Base-by-base conservation (phyloP, 495 filamentous ascomycete species). In the Saxispiralis lemnorum region DNA sequence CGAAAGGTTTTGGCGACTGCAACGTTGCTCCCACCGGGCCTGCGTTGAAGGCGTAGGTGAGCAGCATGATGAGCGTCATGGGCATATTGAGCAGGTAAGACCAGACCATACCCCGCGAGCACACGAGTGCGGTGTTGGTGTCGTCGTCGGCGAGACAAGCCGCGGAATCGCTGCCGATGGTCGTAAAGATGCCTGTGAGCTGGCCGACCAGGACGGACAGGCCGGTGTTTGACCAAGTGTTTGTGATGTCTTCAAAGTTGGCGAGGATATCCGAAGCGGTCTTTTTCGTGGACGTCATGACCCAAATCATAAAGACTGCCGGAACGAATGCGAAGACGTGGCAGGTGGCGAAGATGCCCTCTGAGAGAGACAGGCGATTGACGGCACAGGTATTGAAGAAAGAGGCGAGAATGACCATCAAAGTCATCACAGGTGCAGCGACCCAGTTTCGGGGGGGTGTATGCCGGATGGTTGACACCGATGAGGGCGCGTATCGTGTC, bases 91-190 rank as follows among this genome's bases (percentile, higher is more conserved):
- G 15, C 17, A 53, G 15, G 20, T 53, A 48, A 18, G 41, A 38
- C 4, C 35, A 48, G 2, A 56, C 33, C 48, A 58, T 60, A 9
- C 33, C 36, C 12, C 39, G 12, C 1, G 56, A 53, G 7, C 58
- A 54, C 31, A 51, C 47, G 16, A 39, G 43, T 5, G 45, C 41
- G 7, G 56, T 56, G 28, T 60, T 41, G 21, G 53, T 40, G 16
- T 55, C 44, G 31, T 59, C 58, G 18, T 59, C 56, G 32, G 52
- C 36, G 30, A 59, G 44, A 43, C 56, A 52, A 7, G 42, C 47
- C 5, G 48, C 40, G 17, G 44, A 45, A 38, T 58, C 56, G 41
- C 48, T 43, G 43, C 53, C 39, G 20, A 43, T 17, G 16, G 48
- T 32, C 9, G 45, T 28, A 15, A 46, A 52, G 15, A 52, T 42